phyloP scores from a whole-genome alignment of 2,329 filamentous ascomycete species.

The Sclerotinia borealis region DNA sequence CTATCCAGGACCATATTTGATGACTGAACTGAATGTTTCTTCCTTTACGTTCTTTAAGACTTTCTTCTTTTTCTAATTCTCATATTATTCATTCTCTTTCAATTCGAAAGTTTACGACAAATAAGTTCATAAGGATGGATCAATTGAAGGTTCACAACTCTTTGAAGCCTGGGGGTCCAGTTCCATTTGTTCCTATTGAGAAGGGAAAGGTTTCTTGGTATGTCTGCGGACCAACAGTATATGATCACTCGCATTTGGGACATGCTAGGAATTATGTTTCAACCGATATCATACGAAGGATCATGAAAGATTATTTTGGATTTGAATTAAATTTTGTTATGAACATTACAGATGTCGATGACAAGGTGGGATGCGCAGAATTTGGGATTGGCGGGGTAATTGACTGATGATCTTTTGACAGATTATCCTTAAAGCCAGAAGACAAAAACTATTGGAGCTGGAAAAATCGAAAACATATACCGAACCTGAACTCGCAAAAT shows the following conservation, averaged over 20 bases:
- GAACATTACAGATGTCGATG: slow-evolving; percentile 67
- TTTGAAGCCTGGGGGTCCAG: slow-evolving; percentile 27
- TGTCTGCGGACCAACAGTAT: slow-evolving; percentile 63
- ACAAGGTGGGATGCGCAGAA: slow-evolving; percentile 39
- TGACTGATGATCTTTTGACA: slow-evolving; percentile 1
- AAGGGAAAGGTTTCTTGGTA: slow-evolving; percentile 51
- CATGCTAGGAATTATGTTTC: slow-evolving; percentile 70
- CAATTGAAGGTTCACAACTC: slow-evolving; percentile 32
- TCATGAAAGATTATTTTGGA: slow-evolving; percentile 62
- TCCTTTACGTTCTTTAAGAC: slow-evolving; percentile 9
- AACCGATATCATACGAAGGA: slow-evolving; percentile 63
- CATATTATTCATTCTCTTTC: slow-evolving; percentile 13
- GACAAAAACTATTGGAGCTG: slow-evolving; percentile 75
- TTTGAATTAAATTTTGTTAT: slow-evolving; percentile 65
- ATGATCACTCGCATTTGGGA: slow-evolving; percentile 60
- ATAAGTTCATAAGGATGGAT: slow-evolving; percentile 18
- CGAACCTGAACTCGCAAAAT: slow-evolving; percentile 39
- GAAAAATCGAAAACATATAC: slow-evolving; percentile 63
- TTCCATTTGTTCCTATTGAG: slow-evolving; percentile 22
- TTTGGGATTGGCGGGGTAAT: not conserved
- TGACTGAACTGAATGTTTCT: slow-evolving; percentile 20
- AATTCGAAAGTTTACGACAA: slow-evolving; percentile 14
- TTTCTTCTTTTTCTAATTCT: not conserved
- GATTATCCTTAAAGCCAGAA: slow-evolving; percentile 48
- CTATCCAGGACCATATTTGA: slow-evolving; percentile 5